Conservation (phyloP, 2,329 filamentous ascomycete species). For the Sclerotinia trifoliorum region DNA sequence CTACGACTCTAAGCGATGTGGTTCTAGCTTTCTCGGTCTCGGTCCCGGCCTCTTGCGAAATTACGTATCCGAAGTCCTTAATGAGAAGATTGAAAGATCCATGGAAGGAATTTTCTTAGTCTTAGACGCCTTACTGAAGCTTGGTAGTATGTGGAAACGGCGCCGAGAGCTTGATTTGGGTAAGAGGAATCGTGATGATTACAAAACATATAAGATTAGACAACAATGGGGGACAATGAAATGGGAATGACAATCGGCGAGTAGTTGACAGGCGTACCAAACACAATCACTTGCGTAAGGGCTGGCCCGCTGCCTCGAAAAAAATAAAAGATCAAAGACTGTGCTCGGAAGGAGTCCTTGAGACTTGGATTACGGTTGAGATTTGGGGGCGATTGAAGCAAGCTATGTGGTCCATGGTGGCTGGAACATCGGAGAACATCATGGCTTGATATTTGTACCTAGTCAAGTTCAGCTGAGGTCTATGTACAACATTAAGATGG, state of each 20-base stretch:
- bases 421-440: conserved; percentile 14
- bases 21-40: conserved; percentile 10
- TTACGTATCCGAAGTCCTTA: neutral
- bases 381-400: conserved; percentile 9
- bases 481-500: conserved; percentile 10
- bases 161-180: conserved; percentile 7
- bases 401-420: neutral
- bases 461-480: conserved; percentile 8
- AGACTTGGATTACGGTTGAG: conserved; percentile 1
- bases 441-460: conserved; percentile 14
- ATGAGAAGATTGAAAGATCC: neutral
- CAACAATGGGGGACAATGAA: neutral
- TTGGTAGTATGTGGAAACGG: conserved; percentile 4
- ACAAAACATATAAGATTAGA: conserved; percentile 11
- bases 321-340: neutral
- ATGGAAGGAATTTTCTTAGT: conserved; percentile 1
- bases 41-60: neutral
- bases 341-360: conserved; percentile 8
- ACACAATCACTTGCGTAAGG: conserved; percentile 14
- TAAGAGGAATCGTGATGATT: neutral
- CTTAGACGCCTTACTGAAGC: neutral
- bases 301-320: conserved; percentile 1
- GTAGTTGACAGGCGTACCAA: neutral
- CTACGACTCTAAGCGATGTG: conserved; percentile 11
- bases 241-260: conserved; percentile 4